phyloP scores from a whole-genome alignment of 495 filamentous ascomycete genomes.

The Beverwykella pulmonaria region DNA sequence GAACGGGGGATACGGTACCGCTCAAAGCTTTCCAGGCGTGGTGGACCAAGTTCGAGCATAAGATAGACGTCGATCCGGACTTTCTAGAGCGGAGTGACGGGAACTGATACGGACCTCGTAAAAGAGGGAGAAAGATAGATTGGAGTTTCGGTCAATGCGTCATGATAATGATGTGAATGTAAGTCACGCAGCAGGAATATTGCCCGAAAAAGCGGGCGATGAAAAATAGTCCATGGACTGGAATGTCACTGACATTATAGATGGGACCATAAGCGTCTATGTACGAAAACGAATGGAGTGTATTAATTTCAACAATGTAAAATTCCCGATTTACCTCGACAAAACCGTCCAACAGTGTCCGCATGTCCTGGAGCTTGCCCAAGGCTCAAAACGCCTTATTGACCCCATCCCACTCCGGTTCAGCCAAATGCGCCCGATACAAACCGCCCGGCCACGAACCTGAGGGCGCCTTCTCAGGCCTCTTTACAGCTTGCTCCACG shows the following conservation, averaged over 20 bases:
- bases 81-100: constrained; percentile 84
- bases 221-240: background rate
- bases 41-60: constrained; percentile 96
- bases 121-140: background rate
- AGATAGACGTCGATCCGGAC: constrained; percentile 78
- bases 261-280: background rate
- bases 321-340: too few species aligned
- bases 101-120: constrained; percentile 43
- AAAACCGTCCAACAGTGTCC: too few species aligned
- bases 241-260: background rate
- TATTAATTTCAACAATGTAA: background rate
- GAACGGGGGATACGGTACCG: constrained; percentile 80
- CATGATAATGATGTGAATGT: too few species aligned
- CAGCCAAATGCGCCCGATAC: constrained; percentile 31
- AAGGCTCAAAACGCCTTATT: constrained; percentile 49
- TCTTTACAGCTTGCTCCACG: constrained; percentile 47
- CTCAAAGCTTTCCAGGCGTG: constrained; percentile 91
- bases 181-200: too few species aligned
- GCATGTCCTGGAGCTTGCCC: too few species aligned
- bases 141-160: background rate
- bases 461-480: constrained; percentile 49
- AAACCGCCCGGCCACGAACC: constrained; percentile 45
- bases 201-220: background rate
- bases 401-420: constrained; percentile 45
- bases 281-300: too few species aligned